Evolutionary conservation across 78 protist species (phyloP).

Genomic region (Cyanophora paradoxa): DNA sequence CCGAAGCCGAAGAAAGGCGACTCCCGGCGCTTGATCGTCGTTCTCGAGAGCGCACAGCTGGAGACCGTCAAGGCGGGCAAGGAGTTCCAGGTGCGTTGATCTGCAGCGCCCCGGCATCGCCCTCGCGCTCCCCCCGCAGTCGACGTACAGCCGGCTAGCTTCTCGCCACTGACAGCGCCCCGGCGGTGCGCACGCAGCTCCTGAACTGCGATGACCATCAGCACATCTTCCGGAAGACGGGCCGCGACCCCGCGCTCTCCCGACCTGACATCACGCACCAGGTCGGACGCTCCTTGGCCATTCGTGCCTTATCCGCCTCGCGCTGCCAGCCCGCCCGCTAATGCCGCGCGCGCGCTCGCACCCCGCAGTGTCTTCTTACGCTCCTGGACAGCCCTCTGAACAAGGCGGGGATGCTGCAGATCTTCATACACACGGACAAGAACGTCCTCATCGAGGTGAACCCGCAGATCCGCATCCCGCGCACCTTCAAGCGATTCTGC

Average conservation of each 20-base stretch:
- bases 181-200: too few species aligned
- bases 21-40: slow-evolving; percentile 56
- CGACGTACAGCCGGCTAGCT: too few species aligned
- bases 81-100: too few species aligned
- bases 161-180: too few species aligned
- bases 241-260: slow-evolving; percentile 64
- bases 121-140: too few species aligned
- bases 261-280: slow-evolving; percentile 96
- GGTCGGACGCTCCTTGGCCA: slow-evolving; percentile 17
- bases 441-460: slow-evolving; percentile 79
- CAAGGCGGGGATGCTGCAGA: slow-evolving; percentile 89
- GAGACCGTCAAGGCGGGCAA: slow-evolving; percentile 75
- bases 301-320: too few species aligned
- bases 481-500: slow-evolving; percentile 89
- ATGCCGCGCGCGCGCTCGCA: too few species aligned
- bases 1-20: neutral
- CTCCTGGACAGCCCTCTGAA: slow-evolving; percentile 95
- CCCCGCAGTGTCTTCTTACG: slow-evolving; percentile 84
- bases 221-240: slow-evolving; percentile 51
- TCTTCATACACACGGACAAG: slow-evolving; percentile 76
- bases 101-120: too few species aligned
- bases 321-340: too few species aligned
- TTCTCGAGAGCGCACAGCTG: slow-evolving; percentile 81
- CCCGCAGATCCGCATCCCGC: slow-evolving; percentile 91
- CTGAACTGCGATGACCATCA: slow-evolving; percentile 89